Percentiles rank a stretch among this genome's conserved stretches.
phyloP scores from a whole-genome alignment of 495 filamentous ascomycete genomes.

The Trichoderma gamsii region DNA sequence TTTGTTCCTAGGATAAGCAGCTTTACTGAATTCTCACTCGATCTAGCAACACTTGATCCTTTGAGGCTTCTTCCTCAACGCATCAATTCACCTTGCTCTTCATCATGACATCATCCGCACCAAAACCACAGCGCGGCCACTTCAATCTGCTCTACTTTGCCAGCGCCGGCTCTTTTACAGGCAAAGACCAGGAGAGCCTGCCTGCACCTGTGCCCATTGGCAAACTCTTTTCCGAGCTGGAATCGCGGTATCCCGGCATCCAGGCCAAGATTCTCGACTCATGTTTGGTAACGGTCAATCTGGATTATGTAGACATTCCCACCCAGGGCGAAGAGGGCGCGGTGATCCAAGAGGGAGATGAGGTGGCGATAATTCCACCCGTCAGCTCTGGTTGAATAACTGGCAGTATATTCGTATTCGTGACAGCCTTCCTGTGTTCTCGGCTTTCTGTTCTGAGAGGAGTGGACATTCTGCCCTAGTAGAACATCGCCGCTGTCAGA shows the following conservation, averaged over 20 bases:
- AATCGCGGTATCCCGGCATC: conserved; percentile 76
- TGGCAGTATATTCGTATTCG: background rate
- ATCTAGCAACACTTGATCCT: background rate
- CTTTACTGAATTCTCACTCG: background rate
- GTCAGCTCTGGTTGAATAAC: conserved; percentile 68
- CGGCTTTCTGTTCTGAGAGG: background rate
- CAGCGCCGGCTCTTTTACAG: conserved; percentile 65
- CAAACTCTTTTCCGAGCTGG: conserved; percentile 65
- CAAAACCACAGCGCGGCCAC: conserved; percentile 45
- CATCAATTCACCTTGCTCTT: background rate
- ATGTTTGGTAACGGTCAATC: conserved; percentile 78
- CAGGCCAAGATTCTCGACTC: conserved; percentile 61
- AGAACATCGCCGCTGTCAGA: background rate
- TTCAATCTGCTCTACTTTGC: conserved; percentile 90
- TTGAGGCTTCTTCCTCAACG: background rate
- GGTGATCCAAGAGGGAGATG: conserved; percentile 70
- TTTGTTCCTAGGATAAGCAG: background rate
- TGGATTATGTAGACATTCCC: conserved; percentile 76
- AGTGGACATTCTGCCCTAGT: background rate
- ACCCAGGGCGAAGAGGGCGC: conserved; percentile 34
- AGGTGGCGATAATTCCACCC: conserved; percentile 95
- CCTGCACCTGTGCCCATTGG: conserved; percentile 64
- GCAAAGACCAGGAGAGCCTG: conserved; percentile 62
- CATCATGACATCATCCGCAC: conserved; percentile 26
- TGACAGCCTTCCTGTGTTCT: background rate